Percentiles rank a stretch among this genome's conserved stretches.
phyloP scores from a whole-genome alignment of 2,329 filamentous ascomycete genomes.

The Davidsoniella virescens region DNA sequence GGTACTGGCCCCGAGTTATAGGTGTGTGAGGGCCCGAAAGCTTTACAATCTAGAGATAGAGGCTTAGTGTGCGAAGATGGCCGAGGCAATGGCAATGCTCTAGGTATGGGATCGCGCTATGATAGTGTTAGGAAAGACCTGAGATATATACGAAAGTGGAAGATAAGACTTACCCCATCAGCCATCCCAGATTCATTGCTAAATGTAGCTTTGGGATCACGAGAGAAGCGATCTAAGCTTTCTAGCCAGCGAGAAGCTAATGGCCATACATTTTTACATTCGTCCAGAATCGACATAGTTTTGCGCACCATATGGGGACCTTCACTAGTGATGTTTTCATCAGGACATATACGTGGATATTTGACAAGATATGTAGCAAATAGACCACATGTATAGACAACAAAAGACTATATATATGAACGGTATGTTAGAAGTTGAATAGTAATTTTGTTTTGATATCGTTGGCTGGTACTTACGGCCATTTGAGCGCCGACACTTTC shows the following conservation, averaged over 20 bases:
- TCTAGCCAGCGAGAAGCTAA: constrained; percentile 33
- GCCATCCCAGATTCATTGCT: constrained; percentile 32
- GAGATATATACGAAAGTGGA: not conserved
- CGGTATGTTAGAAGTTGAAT: not conserved
- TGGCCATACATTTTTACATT: constrained; percentile 35
- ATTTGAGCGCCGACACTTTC: constrained; percentile 38
- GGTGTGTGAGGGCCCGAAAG: not conserved
- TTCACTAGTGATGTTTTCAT: constrained; percentile 23
- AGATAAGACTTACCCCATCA: constrained; percentile 22
- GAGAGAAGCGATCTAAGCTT: not conserved
- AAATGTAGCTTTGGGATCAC: constrained; percentile 1
- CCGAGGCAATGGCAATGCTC: not conserved
- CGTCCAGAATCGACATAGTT: constrained; percentile 29
- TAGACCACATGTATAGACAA: constrained; percentile 38
- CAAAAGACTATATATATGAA: constrained; percentile 25
- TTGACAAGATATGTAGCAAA: constrained; percentile 36
- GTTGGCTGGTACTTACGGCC: constrained; percentile 22
- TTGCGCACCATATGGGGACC: constrained; percentile 31
- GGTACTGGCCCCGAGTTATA: not conserved
- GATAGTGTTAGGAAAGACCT: not conserved
- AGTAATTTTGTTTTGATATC: not conserved
- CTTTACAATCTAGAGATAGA: not conserved
- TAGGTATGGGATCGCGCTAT: not conserved
- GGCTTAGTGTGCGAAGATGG: not conserved
- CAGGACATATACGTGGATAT: constrained; percentile 32